phyloP scores from a whole-genome alignment of 2,329 filamentous ascomycete genomes.

The Aspergillus sp. region DNA sequence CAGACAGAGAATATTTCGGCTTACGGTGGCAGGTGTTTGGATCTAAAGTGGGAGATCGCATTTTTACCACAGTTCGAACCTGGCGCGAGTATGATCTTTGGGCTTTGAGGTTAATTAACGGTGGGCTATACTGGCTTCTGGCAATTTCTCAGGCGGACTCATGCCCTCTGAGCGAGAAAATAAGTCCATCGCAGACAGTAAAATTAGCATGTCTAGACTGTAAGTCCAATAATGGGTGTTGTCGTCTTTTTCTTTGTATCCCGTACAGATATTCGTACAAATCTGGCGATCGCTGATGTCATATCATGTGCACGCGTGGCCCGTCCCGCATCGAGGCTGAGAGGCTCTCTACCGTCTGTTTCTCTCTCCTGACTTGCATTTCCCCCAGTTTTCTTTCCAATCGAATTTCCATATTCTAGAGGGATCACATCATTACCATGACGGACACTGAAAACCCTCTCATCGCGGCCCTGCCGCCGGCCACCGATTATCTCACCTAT shows the following conservation, averaged over 20 bases:
- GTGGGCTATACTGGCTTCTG: no score
- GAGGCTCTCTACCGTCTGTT: not conserved
- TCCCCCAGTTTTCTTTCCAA: slow-evolving; percentile 1
- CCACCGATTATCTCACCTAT: slow-evolving; percentile 60
- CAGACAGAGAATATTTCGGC: no score
- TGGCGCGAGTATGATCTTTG: no score
- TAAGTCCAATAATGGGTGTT: not conserved
- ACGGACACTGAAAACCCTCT: slow-evolving; percentile 42
- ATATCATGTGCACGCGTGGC: not conserved
- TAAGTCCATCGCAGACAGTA: no score
- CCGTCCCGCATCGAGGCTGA: not conserved
- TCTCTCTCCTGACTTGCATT: not conserved
- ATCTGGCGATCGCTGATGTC: not conserved
- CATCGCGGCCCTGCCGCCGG: slow-evolving; percentile 53
- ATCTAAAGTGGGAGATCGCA: no score
- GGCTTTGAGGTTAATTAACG: no score
- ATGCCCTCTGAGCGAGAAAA: no score
- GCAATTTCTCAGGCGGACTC: no score
- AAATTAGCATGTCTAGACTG: not conserved
- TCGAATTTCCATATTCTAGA: not conserved
- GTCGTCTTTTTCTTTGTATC: not conserved
- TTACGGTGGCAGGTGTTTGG: no score
- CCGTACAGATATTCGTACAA: not conserved
- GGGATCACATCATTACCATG: slow-evolving; percentile 11
- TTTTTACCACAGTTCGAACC: no score